phyloP scores from a whole-genome alignment of 2,329 filamentous ascomycete genomes.

The Cercospora sp. region DNA sequence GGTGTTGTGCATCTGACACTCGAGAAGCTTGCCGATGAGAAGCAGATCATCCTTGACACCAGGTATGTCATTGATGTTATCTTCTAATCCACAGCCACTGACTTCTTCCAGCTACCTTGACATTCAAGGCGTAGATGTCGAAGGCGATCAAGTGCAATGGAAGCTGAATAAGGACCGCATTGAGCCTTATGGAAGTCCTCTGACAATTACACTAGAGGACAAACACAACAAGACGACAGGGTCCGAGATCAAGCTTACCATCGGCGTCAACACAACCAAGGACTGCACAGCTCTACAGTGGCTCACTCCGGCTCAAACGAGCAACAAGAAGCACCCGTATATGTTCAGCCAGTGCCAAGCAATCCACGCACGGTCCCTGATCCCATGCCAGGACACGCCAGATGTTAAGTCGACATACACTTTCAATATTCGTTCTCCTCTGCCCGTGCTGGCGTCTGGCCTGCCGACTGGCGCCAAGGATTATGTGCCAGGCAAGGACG shows the following conservation, averaged over 20 bases:
- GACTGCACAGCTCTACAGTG: conserved; percentile 92
- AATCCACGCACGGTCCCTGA: conserved; percentile 89
- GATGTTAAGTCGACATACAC: conserved; percentile 95
- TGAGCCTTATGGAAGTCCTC: conserved; percentile 72
- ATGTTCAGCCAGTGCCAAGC: conserved; percentile 99
- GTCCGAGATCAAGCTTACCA: conserved; percentile 37
- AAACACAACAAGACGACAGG: conserved; percentile 37
- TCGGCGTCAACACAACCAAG: conserved; percentile 70
- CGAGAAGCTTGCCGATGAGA: conserved; percentile 73
- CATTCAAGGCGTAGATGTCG: conserved; percentile 69
- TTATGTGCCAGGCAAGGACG: conserved; percentile 55
- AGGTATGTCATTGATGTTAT: conserved; percentile 28
- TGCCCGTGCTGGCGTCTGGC: conserved; percentile 90
- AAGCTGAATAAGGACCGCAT: conserved; percentile 63
- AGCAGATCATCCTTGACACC: conserved; percentile 81
- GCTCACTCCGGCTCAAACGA: conserved; percentile 89
- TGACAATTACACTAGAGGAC: conserved; percentile 59
- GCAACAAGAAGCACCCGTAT: conserved; percentile 93
- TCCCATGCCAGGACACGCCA: conserved; percentile 96
- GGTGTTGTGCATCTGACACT: conserved; percentile 77
- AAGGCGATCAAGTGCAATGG: conserved; percentile 67
- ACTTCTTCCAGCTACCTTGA: conserved; percentile 60
- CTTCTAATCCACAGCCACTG: background rate
- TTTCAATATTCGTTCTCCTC: conserved; percentile 81
- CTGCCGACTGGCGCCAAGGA: conserved; percentile 59